Evolutionary conservation across 768 basidiomycete species (phyloP).

Genomic region (Tylopilus vinaceipallidus): DNA sequence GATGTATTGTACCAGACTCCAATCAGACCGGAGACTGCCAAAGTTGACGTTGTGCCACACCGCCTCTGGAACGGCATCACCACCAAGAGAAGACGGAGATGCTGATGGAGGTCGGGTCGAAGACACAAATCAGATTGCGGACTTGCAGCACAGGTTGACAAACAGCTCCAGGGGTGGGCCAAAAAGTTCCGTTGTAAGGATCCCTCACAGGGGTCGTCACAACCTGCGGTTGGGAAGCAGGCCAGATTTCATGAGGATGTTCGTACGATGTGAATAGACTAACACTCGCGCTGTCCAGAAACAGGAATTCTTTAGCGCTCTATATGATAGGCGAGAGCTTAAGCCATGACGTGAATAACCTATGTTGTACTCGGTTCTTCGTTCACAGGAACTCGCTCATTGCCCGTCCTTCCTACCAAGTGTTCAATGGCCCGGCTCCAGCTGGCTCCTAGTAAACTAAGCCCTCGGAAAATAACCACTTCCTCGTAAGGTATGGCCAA

Average conservation of each 20-base stretch:
- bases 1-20: no score
- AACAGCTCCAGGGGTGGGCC: neutral
- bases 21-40: neutral
- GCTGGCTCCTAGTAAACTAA: neutral
- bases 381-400: neutral
- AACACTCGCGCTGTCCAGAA: neutral
- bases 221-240: neutral
- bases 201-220: no score
- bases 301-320: neutral
- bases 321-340: neutral
- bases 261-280: neutral
- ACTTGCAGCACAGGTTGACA: neutral
- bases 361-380: neutral
- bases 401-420: neutral
- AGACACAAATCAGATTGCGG: neutral
- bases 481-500: neutral
- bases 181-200: neutral
- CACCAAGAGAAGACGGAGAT: neutral
- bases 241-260: neutral
- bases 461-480: no score
- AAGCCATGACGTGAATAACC: neutral
- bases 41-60: neutral
- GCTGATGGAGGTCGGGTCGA: slow-evolving; percentile 2
- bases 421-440: neutral
- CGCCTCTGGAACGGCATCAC: neutral